Evolutionary conservation across 1,284 basidiomycete genomes (phyloP).

Genomic region (Afroboletus lepidellus): DNA sequence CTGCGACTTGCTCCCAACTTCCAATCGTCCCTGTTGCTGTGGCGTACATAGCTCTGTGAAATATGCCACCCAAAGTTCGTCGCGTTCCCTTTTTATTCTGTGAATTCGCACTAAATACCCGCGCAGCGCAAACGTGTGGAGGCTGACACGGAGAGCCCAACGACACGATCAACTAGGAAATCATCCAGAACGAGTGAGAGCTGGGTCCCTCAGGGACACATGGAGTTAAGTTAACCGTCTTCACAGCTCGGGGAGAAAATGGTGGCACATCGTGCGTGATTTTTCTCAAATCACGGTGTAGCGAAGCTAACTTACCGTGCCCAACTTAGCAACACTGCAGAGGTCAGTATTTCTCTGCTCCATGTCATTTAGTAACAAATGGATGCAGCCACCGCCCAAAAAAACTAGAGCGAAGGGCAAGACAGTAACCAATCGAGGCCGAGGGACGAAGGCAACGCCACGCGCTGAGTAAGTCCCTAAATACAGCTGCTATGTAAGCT

Average conservation of each 20-base stretch:
- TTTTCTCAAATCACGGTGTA: slow-evolving; percentile 1
- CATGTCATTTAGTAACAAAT: not conserved
- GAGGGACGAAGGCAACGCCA: slow-evolving; percentile 11
- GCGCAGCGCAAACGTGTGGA: slow-evolving; percentile 42
- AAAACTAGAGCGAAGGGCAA: slow-evolving; percentile 35
- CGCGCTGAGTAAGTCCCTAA: slow-evolving; percentile 12
- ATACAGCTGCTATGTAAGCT: not conserved
- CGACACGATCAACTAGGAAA: slow-evolving; percentile 48
- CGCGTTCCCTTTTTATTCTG: not conserved
- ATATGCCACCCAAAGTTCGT: slow-evolving; percentile 44
- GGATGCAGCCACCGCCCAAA: slow-evolving; percentile 32
- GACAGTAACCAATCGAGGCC: slow-evolving; percentile 28
- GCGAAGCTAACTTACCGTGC: slow-evolving; percentile 5
- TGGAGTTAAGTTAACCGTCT: slow-evolving; percentile 3
- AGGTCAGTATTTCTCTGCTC: slow-evolving; percentile 20
- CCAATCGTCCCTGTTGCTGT: not conserved
- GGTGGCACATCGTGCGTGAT: slow-evolving; percentile 25
- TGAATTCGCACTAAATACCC: not conserved
- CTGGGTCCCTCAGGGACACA: not conserved
- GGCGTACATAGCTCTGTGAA: not conserved
- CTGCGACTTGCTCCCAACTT: not conserved
- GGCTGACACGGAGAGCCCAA: slow-evolving; percentile 24
- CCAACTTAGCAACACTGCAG: slow-evolving; percentile 12
- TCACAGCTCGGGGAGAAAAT: slow-evolving; percentile 20
- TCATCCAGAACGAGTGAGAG: slow-evolving; percentile 39